These are phyloP conservation scores for Globisporangium parvum DNA, from an alignment of 352 stramenopile species.

Conservation along the genomic window DNA sequence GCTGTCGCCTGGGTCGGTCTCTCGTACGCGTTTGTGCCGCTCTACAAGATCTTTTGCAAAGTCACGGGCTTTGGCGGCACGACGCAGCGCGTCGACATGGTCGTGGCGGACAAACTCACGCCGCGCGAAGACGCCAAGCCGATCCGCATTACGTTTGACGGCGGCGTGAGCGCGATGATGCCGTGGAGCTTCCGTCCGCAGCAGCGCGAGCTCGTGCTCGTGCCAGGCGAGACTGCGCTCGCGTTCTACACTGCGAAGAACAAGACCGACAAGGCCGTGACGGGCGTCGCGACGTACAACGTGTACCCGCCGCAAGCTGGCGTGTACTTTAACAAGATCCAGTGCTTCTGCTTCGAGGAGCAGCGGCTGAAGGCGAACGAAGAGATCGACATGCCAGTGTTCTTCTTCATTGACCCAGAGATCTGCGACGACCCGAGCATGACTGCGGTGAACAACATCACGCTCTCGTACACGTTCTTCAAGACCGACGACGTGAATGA, in stretches of 20 bases:
- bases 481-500: slow-evolving; percentile 94
- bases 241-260: slow-evolving; percentile 99
- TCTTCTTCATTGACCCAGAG: slow-evolving; percentile 99
- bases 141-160: slow-evolving; percentile 96
- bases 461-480: slow-evolving; percentile 98
- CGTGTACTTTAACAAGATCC: slow-evolving; percentile 99
- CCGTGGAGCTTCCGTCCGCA: slow-evolving; percentile 97
- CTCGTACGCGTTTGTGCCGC: slow-evolving; percentile 95
- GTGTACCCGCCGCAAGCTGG: slow-evolving; percentile 95
- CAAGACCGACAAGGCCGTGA: slow-evolving; percentile 95
- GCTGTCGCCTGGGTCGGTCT: slow-evolving; percentile 92
- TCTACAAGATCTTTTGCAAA: slow-evolving; percentile 99
- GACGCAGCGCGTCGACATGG: slow-evolving; percentile 77
- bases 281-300: slow-evolving; percentile 99
- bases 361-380: slow-evolving; percentile 95
- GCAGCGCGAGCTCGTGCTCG: slow-evolving; percentile 90
- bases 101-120: slow-evolving; percentile 81
- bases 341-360: slow-evolving; percentile 99
- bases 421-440: slow-evolving; percentile 97
- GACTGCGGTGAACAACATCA: slow-evolving; percentile 96
- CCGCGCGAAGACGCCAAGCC: slow-evolving; percentile 89
- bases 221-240: slow-evolving; percentile 97
- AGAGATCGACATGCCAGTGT: slow-evolving; percentile 99
- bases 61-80: slow-evolving; percentile 96
- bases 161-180: slow-evolving; percentile 91